Conservation (phyloP, 2,329 filamentous ascomycete species). For the Fonsecaea erecta region DNA sequence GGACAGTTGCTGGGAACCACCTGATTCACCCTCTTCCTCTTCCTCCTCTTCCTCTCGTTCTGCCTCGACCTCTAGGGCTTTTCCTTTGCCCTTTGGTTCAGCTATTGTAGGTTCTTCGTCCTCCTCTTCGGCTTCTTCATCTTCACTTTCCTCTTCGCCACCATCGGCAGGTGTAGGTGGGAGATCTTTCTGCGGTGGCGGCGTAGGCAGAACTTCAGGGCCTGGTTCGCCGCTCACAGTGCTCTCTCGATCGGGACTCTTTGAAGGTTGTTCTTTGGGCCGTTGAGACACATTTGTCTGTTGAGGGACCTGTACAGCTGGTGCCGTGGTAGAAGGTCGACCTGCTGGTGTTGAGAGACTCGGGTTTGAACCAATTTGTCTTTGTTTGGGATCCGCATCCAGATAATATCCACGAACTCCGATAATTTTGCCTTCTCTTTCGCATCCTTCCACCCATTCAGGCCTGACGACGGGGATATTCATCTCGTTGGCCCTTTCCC, state of each 20-base stretch:
- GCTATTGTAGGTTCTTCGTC: constrained; percentile 18
- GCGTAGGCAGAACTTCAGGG: constrained; percentile 36
- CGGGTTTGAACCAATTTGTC: constrained; percentile 51
- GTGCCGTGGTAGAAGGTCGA: constrained; percentile 33
- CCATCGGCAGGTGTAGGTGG: constrained; percentile 35
- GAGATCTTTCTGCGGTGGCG: constrained; percentile 31
- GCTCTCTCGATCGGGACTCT: constrained; percentile 34
- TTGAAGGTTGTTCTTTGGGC: constrained; percentile 36
- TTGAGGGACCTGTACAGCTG: constrained; percentile 37
- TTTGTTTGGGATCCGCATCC: constrained; percentile 74
- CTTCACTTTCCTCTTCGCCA: constrained; percentile 32
- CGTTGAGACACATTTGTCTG: constrained; percentile 30
- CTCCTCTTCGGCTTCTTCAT: constrained; percentile 31
- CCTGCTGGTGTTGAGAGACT: constrained; percentile 18
- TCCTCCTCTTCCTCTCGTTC: constrained; percentile 16
- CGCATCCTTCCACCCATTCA: constrained; percentile 97
- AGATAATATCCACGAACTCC: constrained; percentile 96
- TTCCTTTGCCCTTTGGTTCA: constrained; percentile 22
- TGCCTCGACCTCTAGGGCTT: constrained; percentile 10
- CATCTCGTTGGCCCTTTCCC: constrained; percentile 97
- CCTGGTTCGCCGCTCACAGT: constrained; percentile 35
- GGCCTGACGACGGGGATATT: constrained; percentile 97
- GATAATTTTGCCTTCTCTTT: constrained; percentile 87
- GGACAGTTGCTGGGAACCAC: constrained; percentile 23
- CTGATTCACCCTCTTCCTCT: constrained; percentile 30